Evolutionary conservation across 1,139 yeast species (phyloP), one percentile per base, ranked within the genome.

Genomic region (Waltiozyma sp.): DNA sequence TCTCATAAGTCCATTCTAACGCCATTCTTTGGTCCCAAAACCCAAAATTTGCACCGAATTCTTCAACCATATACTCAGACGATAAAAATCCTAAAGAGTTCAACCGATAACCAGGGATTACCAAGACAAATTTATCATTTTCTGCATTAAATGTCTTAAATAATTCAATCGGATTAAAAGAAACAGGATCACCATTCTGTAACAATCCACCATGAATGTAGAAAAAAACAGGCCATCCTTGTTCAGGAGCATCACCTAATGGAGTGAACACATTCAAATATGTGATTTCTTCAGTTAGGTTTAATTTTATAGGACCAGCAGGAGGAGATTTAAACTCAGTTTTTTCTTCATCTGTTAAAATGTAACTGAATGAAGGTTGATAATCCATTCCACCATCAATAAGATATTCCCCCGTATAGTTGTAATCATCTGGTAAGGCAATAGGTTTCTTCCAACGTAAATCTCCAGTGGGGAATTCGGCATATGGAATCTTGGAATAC

Each of bases 151-250:
- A 40, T 11, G 40, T 41, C 9, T 45, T 38, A 10, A 33, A 33
- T 19, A 33, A 14, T 33, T 33, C 18, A n/a, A 33, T 33, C 10
- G 36, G 36, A 15, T 33, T 33, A 11, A 15, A 33, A 4, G 13
- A 11, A 4, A 33, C 36, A 2, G 71, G 66, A 16, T 55, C 51
- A 9, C 68, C 66, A 37, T 60, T 62, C 46, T 66, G 72, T 23
- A 67, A 51, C 60, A 64, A 65, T 5, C 70, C 71, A 26, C 71
- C 72, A 49, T 67, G 72, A 40, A 66, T 61, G 46, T 60, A 67
- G 28, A 62, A 49, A 38, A 64, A 44, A 18, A 67, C 70, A 2
- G 72, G 71, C 68, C 67, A 65, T 2, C 70, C 70, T 14, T 48
- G 57, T 19, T 45, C 45, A 4, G 68, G 69, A n/a, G 59, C 56